A percentile compares a stretch with the other conserved stretches of the same genome.
phyloP scores from a whole-genome alignment of 2,329 filamentous ascomycete species.

The Septoria linicola region DNA sequence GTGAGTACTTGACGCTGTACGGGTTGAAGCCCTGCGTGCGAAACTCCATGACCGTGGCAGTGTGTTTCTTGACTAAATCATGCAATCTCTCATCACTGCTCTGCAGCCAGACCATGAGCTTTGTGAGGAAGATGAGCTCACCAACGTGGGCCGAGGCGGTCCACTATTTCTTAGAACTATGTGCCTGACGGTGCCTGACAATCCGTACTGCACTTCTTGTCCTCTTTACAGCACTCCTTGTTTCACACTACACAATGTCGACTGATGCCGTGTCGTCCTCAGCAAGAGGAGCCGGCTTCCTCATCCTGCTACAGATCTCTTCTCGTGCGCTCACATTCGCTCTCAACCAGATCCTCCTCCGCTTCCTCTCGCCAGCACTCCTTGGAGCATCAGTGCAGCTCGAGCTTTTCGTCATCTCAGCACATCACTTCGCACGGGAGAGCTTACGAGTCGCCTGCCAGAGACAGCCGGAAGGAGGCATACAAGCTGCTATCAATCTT shows the following conservation, averaged over 20 bases:
- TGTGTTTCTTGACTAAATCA: background rate
- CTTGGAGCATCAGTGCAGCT: conserved; percentile 86
- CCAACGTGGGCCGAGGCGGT: background rate
- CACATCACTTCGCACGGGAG: conserved; percentile 93
- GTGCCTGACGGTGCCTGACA: background rate
- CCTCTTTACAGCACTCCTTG: no score
- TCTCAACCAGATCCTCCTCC: conserved; percentile 87
- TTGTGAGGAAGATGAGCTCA: no score
- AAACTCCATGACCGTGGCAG: conserved; percentile 79
- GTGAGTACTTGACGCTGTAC: conserved; percentile 96
- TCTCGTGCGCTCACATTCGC: conserved; percentile 88
- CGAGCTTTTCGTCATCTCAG: conserved; percentile 86
- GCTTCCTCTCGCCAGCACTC: conserved; percentile 79
- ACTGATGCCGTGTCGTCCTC: conserved; percentile 43
- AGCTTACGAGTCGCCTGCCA: conserved; percentile 89
- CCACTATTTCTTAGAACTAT: background rate
- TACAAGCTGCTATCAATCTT: conserved; percentile 82
- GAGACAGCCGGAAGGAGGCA: conserved; percentile 54
- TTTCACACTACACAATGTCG: conserved; percentile 26
- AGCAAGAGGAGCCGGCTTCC: conserved; percentile 73
- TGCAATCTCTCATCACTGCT: no score
- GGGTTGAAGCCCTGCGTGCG: conserved; percentile 92
- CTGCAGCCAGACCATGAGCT: no score
- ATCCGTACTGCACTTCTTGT: no score
- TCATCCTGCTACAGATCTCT: conserved; percentile 82